These are phyloP conservation scores for Nicotiana attenuata DNA, from an alignment of 257 asterid genomes.

Conservation along the genomic window DNA sequence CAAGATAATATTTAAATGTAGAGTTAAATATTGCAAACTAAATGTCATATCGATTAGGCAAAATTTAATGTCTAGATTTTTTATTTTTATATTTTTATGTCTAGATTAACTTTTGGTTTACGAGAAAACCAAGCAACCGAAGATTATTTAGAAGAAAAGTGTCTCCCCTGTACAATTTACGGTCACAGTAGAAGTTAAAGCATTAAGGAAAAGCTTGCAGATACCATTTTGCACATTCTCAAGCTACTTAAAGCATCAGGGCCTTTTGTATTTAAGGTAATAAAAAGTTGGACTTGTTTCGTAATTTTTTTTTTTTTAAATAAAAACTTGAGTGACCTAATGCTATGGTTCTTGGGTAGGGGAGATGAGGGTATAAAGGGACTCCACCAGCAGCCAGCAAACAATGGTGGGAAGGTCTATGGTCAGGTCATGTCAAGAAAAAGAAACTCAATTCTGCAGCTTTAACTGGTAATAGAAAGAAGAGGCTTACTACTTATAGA, in stretches of 20 bases:
- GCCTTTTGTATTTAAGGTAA: conserved; percentile 39
- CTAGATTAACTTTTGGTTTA: too few species aligned
- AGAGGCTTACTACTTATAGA: conserved; percentile 16
- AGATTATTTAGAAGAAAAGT: too few species aligned
- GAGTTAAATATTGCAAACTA: too few species aligned
- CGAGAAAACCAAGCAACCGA: too few species aligned
- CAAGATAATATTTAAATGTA: too few species aligned
- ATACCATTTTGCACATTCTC: conserved; percentile 23
- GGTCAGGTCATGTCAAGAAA: conserved; percentile 21
- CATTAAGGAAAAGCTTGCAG: conserved; percentile 6
- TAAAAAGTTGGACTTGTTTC: conserved; percentile 13
- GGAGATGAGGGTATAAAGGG: conserved; percentile 7
- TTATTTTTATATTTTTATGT: too few species aligned
- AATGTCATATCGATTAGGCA: too few species aligned
- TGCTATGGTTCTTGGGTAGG: neutral
- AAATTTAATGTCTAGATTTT: too few species aligned
- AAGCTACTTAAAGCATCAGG: conserved; percentile 18
- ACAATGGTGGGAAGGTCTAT: conserved; percentile 7
- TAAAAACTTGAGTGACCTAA: neutral
- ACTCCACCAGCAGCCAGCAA: conserved; percentile 19
- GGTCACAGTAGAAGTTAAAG: too few species aligned
- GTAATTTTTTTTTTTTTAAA: neutral
- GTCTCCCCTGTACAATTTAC: too few species aligned
- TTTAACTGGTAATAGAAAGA: conserved; percentile 11
- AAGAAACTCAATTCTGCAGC: neutral